A percentile compares a stretch with the other conserved stretches of the same genome.
phyloP scores from a whole-genome alignment of 2,329 filamentous ascomycete species.

The Lecanosticta acicola region DNA sequence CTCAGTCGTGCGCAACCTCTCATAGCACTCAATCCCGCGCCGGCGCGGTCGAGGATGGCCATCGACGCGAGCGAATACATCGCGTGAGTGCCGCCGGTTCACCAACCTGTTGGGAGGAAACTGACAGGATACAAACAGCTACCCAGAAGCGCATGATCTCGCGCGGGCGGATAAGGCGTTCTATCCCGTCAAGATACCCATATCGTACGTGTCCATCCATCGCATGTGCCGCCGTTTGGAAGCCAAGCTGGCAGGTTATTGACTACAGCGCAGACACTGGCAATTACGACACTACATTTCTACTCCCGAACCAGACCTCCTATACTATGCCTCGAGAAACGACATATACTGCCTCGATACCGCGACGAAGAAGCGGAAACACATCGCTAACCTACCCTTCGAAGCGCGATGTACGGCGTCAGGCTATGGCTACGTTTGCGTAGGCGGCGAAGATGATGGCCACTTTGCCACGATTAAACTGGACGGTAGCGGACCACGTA shows the following conservation, averaged over 20 bases:
- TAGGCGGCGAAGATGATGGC: slow-evolving; percentile 76
- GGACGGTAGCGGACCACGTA: slow-evolving; percentile 33
- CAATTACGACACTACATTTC: slow-evolving; percentile 87
- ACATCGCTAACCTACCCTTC: slow-evolving; percentile 63
- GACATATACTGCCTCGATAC: slow-evolving; percentile 57
- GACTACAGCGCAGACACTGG: slow-evolving; percentile 58
- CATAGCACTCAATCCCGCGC: not conserved
- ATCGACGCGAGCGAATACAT: slow-evolving; percentile 20
- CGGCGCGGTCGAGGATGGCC: slow-evolving; percentile 20
- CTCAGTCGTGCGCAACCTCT: too few relatives aligned
- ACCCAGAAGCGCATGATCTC: slow-evolving; percentile 43
- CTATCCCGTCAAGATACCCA: slow-evolving; percentile 46
- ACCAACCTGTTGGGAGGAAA: slow-evolving; percentile 1
- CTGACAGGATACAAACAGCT: slow-evolving; percentile 29
- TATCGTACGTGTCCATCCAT: slow-evolving; percentile 43
- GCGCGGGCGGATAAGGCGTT: slow-evolving; percentile 41
- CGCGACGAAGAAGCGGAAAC: slow-evolving; percentile 64
- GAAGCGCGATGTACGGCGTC: slow-evolving; percentile 81
- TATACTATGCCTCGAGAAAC: slow-evolving; percentile 78
- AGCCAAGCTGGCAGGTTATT: slow-evolving; percentile 7
- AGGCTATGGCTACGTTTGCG: slow-evolving; percentile 80
- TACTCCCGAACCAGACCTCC: slow-evolving; percentile 64
- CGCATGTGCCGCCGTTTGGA: slow-evolving; percentile 25
- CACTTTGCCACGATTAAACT: slow-evolving; percentile 78
- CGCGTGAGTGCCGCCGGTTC: not conserved